Evolutionary conservation across 805 yeast genomes (phyloP), one percentile per base, ranked within the genome.

Genomic region (Ogataea kodamae): DNA sequence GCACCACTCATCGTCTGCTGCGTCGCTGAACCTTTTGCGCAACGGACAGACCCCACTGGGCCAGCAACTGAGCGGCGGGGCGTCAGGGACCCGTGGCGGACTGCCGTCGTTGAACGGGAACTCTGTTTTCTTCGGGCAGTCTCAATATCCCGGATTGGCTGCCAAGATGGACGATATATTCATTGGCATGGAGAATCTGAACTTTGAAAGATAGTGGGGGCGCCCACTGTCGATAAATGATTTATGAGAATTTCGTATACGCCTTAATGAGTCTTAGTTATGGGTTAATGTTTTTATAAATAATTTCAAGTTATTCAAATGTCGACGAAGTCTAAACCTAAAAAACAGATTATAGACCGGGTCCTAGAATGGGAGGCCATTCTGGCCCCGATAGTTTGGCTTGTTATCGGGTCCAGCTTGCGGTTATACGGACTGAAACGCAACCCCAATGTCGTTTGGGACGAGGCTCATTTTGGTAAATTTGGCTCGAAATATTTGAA

Each of bases 381-480:
- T 27, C 33, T 62, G 12, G 68, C 68, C 31, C 76, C 79, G 2
- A 17, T 72, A 4, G 5, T 67, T 1, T 54, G 74, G 28, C 72
- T 78, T 0, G 43, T 50, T 0, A 13, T 72, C 5, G 67, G 84
- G 3, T 61, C 72, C 18, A 73, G 66, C 40, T 71, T 78, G 6
- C 69, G 92, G 49, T 66, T 79, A 42, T 70, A 78, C 49, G 68
- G 71, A 30, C 77, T 84, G 31, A 77, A 73, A 14, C 59, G 62
- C 19, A 70, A 77, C 38, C 57, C 72, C 31, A 68, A 67, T 35
- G 90, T 84, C 29, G 81, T 82, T 6, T 84, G 95, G 95, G 95
- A 84, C 63, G 95, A 84, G 58, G 92, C 94, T 5, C 95, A 84
- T 65, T 84, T 84, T 56, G 98, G 97, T 32, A 92, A 90, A 59